Evolutionary conservation across 805 yeast species (phyloP).

Genomic region (Candida tibetensis): DNA sequence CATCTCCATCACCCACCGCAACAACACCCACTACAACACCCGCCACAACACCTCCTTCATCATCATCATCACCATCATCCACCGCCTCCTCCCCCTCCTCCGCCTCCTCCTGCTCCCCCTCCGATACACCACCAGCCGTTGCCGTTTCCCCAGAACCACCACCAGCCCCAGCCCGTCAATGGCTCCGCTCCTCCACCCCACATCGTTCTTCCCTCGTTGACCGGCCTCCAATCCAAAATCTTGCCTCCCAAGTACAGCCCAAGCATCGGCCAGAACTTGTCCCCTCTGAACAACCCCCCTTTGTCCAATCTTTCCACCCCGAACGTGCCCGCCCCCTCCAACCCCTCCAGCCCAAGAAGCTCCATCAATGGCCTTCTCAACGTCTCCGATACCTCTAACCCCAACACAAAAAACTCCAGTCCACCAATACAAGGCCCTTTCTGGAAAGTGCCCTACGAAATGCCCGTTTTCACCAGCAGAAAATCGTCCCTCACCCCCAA

Average conservation of each 20-base stretch:
- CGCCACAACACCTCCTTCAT: not conserved
- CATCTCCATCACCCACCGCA: constrained; percentile 7
- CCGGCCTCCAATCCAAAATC: constrained; percentile 13
- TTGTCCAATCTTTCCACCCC: not conserved
- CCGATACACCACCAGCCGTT: constrained; percentile 9
- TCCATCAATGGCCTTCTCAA: constrained; percentile 10
- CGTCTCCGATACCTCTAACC: constrained; percentile 10
- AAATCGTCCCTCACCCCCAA: constrained; percentile 12
- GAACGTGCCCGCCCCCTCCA: constrained; percentile 5
- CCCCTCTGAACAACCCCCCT: not conserved
- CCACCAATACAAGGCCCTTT: constrained; percentile 44
- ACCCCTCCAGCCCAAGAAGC: constrained; percentile 10
- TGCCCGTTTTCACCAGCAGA: constrained; percentile 34
- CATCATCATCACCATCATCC: not conserved
- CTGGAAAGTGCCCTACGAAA: constrained; percentile 63
- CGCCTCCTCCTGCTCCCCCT: not conserved
- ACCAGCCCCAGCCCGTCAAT: constrained; percentile 4
- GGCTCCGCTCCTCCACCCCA: constrained; percentile 15
- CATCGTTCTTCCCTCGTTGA: constrained; percentile 33
- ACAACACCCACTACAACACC: constrained; percentile 5
- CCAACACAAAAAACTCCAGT: constrained; percentile 13
- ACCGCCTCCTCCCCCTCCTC: not conserved
- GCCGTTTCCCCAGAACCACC: constrained; percentile 12
- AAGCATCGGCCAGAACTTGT: not conserved
- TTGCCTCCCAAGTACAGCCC: constrained; percentile 7